These are phyloP conservation scores for Salicornia ramosissima DNA, from an alignment of 148 eudicot species.

Conservation along the genomic window DNA sequence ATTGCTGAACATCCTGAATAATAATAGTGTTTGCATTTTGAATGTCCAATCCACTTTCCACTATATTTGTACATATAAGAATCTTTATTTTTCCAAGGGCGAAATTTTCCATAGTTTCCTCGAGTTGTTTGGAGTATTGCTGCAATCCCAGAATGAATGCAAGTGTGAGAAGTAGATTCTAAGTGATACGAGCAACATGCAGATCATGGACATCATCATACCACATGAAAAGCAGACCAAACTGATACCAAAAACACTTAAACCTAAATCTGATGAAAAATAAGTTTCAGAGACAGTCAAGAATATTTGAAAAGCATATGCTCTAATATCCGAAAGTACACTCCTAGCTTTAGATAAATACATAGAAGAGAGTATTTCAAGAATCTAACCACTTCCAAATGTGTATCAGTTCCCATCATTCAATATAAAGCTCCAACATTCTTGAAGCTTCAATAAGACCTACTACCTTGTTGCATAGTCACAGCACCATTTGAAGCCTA, in stretches of 20 bases:
- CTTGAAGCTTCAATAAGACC: neutral
- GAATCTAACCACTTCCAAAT: too few species aligned
- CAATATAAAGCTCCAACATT: neutral
- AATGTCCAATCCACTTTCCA: slow-evolving; percentile 96
- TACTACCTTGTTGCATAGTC: too few species aligned
- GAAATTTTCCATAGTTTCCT: slow-evolving; percentile 91
- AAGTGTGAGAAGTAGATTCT: slow-evolving; percentile 1
- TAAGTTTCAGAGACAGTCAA: neutral
- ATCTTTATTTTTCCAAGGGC: slow-evolving; percentile 62
- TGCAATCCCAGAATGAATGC: slow-evolving; percentile 33
- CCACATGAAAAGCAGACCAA: neutral
- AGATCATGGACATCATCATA: slow-evolving; percentile 8
- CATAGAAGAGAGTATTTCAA: too few species aligned
- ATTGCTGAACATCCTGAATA: slow-evolving; percentile 91
- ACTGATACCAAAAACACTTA: neutral
- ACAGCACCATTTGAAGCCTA: neutral
- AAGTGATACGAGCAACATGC: neutral
- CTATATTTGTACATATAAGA: slow-evolving; percentile 88
- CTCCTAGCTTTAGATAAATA: neutral
- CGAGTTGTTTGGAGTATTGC: slow-evolving; percentile 96
- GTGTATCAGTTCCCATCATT: neutral
- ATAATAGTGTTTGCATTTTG: slow-evolving; percentile 96
- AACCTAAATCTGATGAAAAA: neutral
- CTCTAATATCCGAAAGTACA: neutral
- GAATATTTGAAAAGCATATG: neutral